Conservation (phyloP, 108 stramenopile genomes). For the Nitzschia sp. region DNA sequence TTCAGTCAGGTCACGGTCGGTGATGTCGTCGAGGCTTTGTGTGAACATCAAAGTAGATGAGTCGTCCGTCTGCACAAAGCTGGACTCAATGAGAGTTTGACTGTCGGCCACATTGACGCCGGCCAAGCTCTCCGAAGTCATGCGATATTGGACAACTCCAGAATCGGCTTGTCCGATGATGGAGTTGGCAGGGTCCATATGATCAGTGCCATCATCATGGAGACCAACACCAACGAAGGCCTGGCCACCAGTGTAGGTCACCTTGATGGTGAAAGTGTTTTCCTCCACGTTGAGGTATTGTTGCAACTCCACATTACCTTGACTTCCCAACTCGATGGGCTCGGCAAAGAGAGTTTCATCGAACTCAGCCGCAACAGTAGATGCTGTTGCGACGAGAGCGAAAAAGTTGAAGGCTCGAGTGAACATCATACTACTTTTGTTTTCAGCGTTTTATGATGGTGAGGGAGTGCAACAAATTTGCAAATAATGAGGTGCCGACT, state of each 20-base stretch:
- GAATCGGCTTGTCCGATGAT: constrained; percentile 15
- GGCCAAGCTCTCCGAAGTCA: not conserved
- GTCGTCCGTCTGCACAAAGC: not conserved
- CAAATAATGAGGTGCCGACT: too few species aligned
- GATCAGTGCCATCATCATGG: constrained; percentile 3
- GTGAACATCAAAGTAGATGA: constrained; percentile 11
- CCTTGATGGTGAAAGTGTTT: constrained; percentile 15
- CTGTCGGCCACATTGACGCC: constrained; percentile 4
- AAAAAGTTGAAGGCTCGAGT: too few species aligned
- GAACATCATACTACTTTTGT: too few species aligned
- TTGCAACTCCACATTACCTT: constrained; percentile 4
- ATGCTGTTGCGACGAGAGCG: too few species aligned
- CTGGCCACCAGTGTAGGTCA: constrained; percentile 15
- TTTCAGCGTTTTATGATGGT: too few species aligned
- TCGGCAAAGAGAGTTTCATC: not conserved
- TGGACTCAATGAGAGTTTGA: constrained; percentile 1
- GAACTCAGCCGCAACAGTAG: too few species aligned
- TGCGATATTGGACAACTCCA: constrained; percentile 4
- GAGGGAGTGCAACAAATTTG: too few species aligned
- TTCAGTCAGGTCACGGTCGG: not conserved
- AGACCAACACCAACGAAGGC: constrained; percentile 17
- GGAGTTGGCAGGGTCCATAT: constrained; percentile 12
- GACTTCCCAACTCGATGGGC: not conserved
- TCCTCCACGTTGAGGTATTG: constrained; percentile 19
- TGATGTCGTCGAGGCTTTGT: not conserved